Base-by-base conservation (phyloP, 768 basidiomycete species). In the Daedalea quercina region DNA sequence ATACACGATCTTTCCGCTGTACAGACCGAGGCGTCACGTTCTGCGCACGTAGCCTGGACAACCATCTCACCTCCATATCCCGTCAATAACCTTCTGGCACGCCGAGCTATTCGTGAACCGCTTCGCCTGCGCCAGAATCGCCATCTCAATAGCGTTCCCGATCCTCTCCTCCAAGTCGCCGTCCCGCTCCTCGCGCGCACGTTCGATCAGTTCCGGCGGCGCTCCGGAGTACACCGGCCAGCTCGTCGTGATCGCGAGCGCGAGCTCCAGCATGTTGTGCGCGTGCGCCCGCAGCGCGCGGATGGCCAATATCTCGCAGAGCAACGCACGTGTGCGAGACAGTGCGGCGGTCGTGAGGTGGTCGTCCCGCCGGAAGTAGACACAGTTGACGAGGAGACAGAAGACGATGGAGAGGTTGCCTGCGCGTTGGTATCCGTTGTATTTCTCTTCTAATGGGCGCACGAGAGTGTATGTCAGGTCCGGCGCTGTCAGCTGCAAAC, bases 101-200 rank as follows among this genome's bases (percentile, higher is more conserved):
- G 91, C 80, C 0, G 88, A 81, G 59, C 84, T 86, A 64, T 93
- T 91, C 63, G 95, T 93, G 69, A 97, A 96, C 19, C 82, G 73
- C 62, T 91, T 94, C 3, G 92, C 84, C 62, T 84, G 86, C 54
- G 88, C 81, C 20, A 95, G 75, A 57, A 96, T 94, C 3, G 94
- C 94, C 75, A 92, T 76, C 67, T 97, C 94, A 47, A 96, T 87
- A 1, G 92, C 94, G 62, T 94, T 96, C 4, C 94, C 94, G 1
- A 93, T 84, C 51, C 84, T 68, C 50, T 91, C 83, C 60, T 90
- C 85, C 28, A 86, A 65, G 60, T 88, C 85, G 50, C 84, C 82
- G 54, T 86, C 84, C 37, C 80, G 69, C 47, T 90, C 81, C 53
- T 80, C 76, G 53, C 77, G 75, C 4, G 82, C 86, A 50, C 78